phyloP scores from a whole-genome alignment of 805 yeast species.

The Zygosaccharomyces pseudorouxii region DNA sequence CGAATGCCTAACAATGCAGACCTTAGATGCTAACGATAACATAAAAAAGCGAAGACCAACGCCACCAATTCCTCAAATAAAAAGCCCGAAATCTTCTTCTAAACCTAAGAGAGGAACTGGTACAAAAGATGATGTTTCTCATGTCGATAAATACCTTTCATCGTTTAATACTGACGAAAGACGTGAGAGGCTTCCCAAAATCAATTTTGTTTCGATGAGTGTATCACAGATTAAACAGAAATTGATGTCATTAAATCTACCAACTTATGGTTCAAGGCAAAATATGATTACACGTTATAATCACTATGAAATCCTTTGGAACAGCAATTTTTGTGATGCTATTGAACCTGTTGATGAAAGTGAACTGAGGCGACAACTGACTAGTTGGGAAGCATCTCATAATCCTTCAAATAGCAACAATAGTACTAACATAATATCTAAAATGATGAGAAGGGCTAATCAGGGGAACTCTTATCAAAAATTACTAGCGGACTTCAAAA shows the following conservation, averaged over 20 bases:
- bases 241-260: conserved; percentile 49
- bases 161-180: conserved; percentile 12
- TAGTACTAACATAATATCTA: conserved; percentile 22
- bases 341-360: conserved; percentile 55
- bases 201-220: conserved; percentile 58
- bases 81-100: background rate
- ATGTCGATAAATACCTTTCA: conserved; percentile 20
- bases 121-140: conserved; percentile 8
- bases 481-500: conserved; percentile 35
- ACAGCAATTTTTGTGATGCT: conserved; percentile 70
- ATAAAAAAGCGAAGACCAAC: conserved; percentile 2
- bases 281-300: conserved; percentile 67
- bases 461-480: conserved; percentile 34
- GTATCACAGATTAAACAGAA: conserved; percentile 59
- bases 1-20: conserved; percentile 43
- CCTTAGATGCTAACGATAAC: conserved; percentile 9
- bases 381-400: conserved; percentile 58
- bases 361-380: conserved; percentile 51
- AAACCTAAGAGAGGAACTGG: background rate
- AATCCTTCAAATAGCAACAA: conserved; percentile 17
- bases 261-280: conserved; percentile 57
- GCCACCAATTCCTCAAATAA: background rate
- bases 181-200: conserved; percentile 49
- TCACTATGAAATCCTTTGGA: conserved; percentile 73
- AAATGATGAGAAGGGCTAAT: conserved; percentile 37